phyloP scores from a whole-genome alignment of 169 alveolate genomes.

The Plasmodium yoelii region DNA sequence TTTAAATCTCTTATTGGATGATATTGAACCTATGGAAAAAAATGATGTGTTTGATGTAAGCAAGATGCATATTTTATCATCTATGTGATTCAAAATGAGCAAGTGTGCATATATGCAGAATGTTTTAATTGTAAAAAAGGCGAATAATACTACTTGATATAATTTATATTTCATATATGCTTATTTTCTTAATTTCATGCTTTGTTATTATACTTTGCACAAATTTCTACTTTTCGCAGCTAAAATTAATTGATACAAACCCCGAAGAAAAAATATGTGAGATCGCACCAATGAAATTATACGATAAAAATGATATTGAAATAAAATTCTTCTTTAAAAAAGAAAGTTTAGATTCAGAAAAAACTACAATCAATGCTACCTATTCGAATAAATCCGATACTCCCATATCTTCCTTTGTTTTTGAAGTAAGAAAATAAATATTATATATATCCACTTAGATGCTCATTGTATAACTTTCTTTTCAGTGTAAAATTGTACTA shows the following conservation, averaged over 20 bases:
- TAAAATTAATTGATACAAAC: conserved; percentile 13
- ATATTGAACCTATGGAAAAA: conserved; percentile 4
- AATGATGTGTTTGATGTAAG: conserved; percentile 39
- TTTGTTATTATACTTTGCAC: background rate
- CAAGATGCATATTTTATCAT: no score
- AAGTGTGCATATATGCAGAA: no score
- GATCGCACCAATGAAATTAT: conserved; percentile 58
- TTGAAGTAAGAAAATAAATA: conserved; percentile 34
- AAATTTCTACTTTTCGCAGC: conserved; percentile 1
- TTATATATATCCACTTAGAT: background rate
- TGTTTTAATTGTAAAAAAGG: no score
- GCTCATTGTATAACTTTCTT: background rate
- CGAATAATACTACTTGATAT: no score
- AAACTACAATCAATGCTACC: conserved; percentile 43
- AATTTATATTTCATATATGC: background rate
- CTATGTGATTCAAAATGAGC: no score
- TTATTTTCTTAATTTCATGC: background rate
- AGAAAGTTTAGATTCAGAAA: conserved; percentile 61
- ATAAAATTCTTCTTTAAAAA: conserved; percentile 60
- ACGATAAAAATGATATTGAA: conserved; percentile 62
- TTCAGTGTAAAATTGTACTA: background rate
- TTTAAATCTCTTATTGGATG: conserved; percentile 45
- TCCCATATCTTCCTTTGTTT: conserved; percentile 50
- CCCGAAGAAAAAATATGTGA: conserved; percentile 5
- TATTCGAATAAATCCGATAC: conserved; percentile 54